Conservation (phyloP, 352 stramenopile species). For the Elongisporangium undulatum region DNA sequence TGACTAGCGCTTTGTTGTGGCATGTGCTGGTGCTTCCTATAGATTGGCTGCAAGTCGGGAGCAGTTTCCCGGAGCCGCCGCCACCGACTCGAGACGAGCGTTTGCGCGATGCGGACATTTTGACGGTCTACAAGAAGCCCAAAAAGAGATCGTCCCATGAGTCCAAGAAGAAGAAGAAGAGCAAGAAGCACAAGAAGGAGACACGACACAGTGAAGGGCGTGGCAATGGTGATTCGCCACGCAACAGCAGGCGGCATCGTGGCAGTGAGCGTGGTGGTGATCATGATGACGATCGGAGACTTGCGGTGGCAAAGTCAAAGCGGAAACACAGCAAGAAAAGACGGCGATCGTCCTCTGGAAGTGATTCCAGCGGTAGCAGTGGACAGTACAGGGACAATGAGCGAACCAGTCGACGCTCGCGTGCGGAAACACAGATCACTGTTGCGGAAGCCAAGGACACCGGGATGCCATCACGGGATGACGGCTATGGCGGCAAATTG, state of each 20-base stretch:
- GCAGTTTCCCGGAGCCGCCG: conserved; percentile 14
- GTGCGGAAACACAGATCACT: no score
- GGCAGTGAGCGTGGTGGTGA: conserved; percentile 7
- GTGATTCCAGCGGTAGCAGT: no score
- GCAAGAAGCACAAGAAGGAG: conserved; percentile 14
- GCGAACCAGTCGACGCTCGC: no score
- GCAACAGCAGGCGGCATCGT: no score
- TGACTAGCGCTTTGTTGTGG: background rate
- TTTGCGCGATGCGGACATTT: background rate
- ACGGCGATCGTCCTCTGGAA: no score
- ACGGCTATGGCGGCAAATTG: conserved; percentile 14
- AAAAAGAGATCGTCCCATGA: conserved; percentile 9
- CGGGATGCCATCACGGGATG: no score
- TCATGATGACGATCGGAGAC: background rate
- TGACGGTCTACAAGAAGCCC: conserved; percentile 26
- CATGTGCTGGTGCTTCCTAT: background rate
- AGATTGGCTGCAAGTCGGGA: conserved; percentile 47
- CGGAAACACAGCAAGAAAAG: no score
- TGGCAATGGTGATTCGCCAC: background rate
- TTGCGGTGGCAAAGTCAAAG: no score
- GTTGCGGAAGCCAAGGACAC: no score
- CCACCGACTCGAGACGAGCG: background rate
- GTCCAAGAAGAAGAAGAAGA: conserved; percentile 25
- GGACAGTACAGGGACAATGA: no score
- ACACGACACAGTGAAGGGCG: background rate